Evolutionary conservation across 129 eudicot genomes (phyloP).

Genomic region (Escallonia rubra): DNA sequence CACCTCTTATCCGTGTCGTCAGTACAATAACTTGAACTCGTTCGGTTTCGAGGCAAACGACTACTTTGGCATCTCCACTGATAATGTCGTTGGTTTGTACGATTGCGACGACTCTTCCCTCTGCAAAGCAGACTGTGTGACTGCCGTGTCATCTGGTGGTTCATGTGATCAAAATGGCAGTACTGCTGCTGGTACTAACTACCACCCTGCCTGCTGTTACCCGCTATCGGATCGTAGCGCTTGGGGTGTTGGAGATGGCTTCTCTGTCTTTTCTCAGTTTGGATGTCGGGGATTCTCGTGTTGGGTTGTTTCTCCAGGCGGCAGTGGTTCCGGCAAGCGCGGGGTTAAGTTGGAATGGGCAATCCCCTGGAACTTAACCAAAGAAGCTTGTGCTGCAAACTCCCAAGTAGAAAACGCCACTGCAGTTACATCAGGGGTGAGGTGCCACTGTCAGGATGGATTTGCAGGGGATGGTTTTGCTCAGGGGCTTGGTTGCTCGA

Average conservation of each 20-base stretch:
- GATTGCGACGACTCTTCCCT: slow-evolving; percentile 84
- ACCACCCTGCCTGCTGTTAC: slow-evolving; percentile 63
- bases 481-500: slow-evolving; percentile 63
- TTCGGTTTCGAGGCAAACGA: slow-evolving; percentile 45
- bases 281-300: slow-evolving; percentile 84
- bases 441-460: slow-evolving; percentile 73
- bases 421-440: slow-evolving; percentile 46
- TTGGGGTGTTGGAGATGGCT: slow-evolving; percentile 55
- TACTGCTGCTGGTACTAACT: slow-evolving; percentile 6
- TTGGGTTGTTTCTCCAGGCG: slow-evolving; percentile 47
- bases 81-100: slow-evolving; percentile 72
- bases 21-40: slow-evolving; percentile 46
- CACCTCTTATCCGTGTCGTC: slow-evolving; percentile 26
- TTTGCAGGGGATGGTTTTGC: slow-evolving; percentile 71
- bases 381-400: slow-evolving; percentile 46
- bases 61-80: slow-evolving; percentile 64
- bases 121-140: slow-evolving; percentile 57
- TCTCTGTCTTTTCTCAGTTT: slow-evolving; percentile 46
- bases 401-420: slow-evolving; percentile 48
- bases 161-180: slow-evolving; percentile 18
- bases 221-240: slow-evolving; percentile 52
- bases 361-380: slow-evolving; percentile 42
- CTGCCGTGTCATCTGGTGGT: slow-evolving; percentile 21
- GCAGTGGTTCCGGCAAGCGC: slow-evolving; percentile 21
- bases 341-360: slow-evolving; percentile 93